Conservation (phyloP, 2,329 filamentous ascomycete species). For the Coniochaeta sp. region DNA sequence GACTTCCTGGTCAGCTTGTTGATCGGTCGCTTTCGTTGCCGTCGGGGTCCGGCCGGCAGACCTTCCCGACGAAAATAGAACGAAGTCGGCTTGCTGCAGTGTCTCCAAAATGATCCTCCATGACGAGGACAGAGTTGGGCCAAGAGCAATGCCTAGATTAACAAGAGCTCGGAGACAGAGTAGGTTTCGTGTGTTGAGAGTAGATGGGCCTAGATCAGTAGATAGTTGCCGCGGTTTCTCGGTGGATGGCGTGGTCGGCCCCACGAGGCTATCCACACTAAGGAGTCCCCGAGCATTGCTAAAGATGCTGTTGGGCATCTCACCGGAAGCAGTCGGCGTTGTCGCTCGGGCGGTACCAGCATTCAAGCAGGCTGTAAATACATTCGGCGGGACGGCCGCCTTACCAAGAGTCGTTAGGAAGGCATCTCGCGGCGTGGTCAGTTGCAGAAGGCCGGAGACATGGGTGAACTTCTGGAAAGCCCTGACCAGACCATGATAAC, state of each 20-base stretch:
- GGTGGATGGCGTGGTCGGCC: conserved; percentile 42
- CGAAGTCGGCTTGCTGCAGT: conserved; percentile 84
- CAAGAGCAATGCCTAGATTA: conserved; percentile 92
- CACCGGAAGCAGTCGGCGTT: conserved; percentile 31
- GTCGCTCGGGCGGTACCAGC: conserved; percentile 34
- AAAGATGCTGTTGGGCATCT: conserved; percentile 52
- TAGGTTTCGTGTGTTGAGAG: conserved; percentile 80
- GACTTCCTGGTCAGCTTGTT: conserved; percentile 42
- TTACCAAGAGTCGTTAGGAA: conserved; percentile 93
- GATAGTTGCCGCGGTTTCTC: conserved; percentile 56
- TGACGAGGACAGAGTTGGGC: conserved; percentile 73
- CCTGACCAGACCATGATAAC: conserved; percentile 85
- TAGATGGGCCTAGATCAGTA: conserved; percentile 42
- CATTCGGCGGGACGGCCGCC: conserved; percentile 80
- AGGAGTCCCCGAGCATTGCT: conserved; percentile 65
- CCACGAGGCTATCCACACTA: conserved; percentile 64
- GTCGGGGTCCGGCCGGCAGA: conserved; percentile 43
- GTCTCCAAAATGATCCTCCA: conserved; percentile 93
- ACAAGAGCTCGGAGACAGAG: conserved; percentile 83
- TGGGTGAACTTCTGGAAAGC: conserved; percentile 95
- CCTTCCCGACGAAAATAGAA: conserved; percentile 61
- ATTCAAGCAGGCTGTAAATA: conserved; percentile 53
- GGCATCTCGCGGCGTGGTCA: conserved; percentile 82
- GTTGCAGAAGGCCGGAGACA: conserved; percentile 79
- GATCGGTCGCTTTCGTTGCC: conserved; percentile 36